Evolutionary conservation across 1,284 basidiomycete genomes (phyloP).

Genomic region (Naganishia cerealis): DNA sequence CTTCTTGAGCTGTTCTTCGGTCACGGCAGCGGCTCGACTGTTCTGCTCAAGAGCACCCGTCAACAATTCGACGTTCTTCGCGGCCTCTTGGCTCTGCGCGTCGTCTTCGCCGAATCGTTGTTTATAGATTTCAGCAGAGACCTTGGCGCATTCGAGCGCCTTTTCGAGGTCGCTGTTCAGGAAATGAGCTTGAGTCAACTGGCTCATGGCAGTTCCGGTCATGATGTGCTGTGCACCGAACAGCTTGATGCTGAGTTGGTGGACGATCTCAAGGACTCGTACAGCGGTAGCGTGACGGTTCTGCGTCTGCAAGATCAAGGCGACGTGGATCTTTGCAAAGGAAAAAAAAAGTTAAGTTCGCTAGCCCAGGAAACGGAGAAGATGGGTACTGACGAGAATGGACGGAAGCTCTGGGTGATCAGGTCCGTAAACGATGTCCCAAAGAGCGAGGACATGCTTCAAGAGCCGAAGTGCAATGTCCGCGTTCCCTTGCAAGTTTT

Average conservation of each 20-base stretch:
- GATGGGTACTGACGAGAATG: constrained; percentile 53
- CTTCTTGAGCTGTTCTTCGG: constrained; percentile 45
- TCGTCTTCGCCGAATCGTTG: constrained; percentile 52
- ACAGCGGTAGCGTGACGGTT: constrained; percentile 50
- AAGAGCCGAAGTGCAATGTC: constrained; percentile 57
- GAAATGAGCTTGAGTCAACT: constrained; percentile 55
- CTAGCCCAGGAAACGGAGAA: not conserved
- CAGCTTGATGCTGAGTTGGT: constrained; percentile 42
- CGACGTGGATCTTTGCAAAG: constrained; percentile 47
- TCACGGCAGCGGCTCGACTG: constrained; percentile 43
- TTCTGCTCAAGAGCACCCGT: constrained; percentile 50
- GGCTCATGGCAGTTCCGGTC: constrained; percentile 50
- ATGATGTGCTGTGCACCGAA: constrained; percentile 51
- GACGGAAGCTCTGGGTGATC: constrained; percentile 58
- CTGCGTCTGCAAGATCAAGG: constrained; percentile 51
- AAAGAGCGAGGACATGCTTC: constrained; percentile 58
- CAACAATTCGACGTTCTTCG: constrained; percentile 54
- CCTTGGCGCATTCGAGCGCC: constrained; percentile 50
- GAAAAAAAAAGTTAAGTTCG: not conserved
- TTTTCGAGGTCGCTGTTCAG: constrained; percentile 51
- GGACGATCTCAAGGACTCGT: constrained; percentile 45
- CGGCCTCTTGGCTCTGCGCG: constrained; percentile 54
- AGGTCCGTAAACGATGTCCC: constrained; percentile 59
- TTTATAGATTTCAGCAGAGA: constrained; percentile 53
- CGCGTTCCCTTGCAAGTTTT: constrained; percentile 56